Conservation (phyloP, 2,329 filamentous ascomycete genomes). For the Zasmidium citrigriseum region DNA sequence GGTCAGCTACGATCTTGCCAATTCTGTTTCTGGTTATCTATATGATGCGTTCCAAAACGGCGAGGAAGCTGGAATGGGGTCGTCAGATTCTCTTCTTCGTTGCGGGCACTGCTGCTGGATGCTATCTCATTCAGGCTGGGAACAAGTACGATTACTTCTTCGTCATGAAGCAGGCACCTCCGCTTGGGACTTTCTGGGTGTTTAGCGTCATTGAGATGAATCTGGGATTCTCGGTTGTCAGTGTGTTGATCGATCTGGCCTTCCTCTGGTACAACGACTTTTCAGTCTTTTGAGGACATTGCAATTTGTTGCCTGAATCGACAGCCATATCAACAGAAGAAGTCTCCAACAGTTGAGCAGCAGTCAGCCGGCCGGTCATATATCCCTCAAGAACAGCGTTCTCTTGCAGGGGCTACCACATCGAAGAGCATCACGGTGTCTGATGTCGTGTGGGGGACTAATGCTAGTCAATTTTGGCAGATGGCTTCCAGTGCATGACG, state of each 20-base stretch:
- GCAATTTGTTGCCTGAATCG: no score
- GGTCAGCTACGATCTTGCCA: slow-evolving; percentile 51
- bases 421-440: no score
- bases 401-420: no score
- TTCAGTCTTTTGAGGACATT: slow-evolving; percentile 24
- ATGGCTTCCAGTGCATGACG: no score
- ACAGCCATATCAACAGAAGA: no score
- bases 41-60: slow-evolving; percentile 43
- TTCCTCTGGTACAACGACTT: slow-evolving; percentile 60
- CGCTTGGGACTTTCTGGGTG: slow-evolving; percentile 85
- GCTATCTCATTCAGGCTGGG: slow-evolving; percentile 77
- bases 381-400: no score
- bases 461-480: no score
- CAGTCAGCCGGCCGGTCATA: no score
- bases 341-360: no score
- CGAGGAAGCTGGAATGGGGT: slow-evolving; percentile 45
- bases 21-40: slow-evolving; percentile 49
- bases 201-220: slow-evolving; percentile 90
- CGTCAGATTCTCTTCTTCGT: slow-evolving; percentile 62
- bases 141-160: slow-evolving; percentile 81
- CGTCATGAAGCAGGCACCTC: slow-evolving; percentile 89
- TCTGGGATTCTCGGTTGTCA: slow-evolving; percentile 64
- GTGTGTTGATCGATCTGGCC: slow-evolving; percentile 50
- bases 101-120: slow-evolving; percentile 64
- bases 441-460: no score